Evolutionary conservation across 176 grass and related monocot species (phyloP).

Genomic region (Phragmites australis): DNA sequence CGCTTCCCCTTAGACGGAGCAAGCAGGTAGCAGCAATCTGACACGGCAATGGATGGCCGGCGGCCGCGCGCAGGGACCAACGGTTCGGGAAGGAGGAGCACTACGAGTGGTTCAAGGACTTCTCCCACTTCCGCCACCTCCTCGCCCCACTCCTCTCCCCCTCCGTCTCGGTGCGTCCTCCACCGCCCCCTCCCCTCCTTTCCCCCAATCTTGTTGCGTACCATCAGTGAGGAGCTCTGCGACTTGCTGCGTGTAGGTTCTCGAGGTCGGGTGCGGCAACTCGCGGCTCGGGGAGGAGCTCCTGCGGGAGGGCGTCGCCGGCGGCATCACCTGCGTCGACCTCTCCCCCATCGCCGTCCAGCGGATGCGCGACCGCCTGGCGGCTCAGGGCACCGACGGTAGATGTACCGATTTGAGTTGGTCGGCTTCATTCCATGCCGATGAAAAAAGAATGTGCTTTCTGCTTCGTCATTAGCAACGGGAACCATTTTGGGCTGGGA

Average conservation of each 20-base stretch:
- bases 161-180: slow-evolving; percentile 53
- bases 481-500: not conserved
- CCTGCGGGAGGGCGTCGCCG: slow-evolving; percentile 56
- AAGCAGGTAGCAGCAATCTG: not conserved
- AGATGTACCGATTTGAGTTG: not conserved
- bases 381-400: slow-evolving; percentile 56
- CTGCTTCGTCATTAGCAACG: not conserved
- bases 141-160: slow-evolving; percentile 77
- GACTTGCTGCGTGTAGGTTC: slow-evolving; percentile 33
- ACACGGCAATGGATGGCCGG: not conserved
- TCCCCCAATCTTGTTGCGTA: not conserved
- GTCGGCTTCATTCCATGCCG: not conserved
- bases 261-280: slow-evolving; percentile 89
- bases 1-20: not conserved
- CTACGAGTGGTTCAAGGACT: slow-evolving; percentile 95
- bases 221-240: not conserved
- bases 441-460: not conserved
- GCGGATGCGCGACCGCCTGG: slow-evolving; percentile 65
- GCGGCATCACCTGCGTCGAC: slow-evolving; percentile 83
- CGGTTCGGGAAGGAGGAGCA: slow-evolving; percentile 90
- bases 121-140: slow-evolving; percentile 92
- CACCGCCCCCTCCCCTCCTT: not conserved
- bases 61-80: slow-evolving; percentile 61
- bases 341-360: slow-evolving; percentile 69
- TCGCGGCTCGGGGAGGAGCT: slow-evolving; percentile 81